Evolutionary conservation across 805 yeast species (phyloP), one percentile per base, ranked within the genome.

Genomic region (Nadsonia fulvescens): DNA sequence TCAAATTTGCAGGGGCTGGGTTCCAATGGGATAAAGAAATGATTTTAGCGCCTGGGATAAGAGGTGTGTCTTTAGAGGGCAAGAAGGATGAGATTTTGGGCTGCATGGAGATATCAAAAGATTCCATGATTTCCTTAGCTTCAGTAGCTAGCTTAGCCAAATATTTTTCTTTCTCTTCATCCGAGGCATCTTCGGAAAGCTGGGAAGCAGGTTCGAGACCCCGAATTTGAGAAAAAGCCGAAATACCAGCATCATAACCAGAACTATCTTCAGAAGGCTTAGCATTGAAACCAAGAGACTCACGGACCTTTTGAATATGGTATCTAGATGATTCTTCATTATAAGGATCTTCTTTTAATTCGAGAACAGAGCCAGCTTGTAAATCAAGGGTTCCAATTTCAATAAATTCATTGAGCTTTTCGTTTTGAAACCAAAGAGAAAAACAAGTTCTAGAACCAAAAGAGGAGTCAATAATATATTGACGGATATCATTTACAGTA

Each of bases 11-110:
- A 15, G 86, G 73, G 8, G 81, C 81, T 4, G 95, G 93, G 36
- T 77, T 72, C 89, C 93, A 86, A 28, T 67, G 65, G 8, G 93
- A 77, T 25, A 81, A 46, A 28, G 64, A 33, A 89, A 51, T 6
- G 86, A 75, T 28, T 61, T 58, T 10, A 66, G 54, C 7, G 49
- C 48, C n/a, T 56, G 44, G 10, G 25, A 17, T 11, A 25, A 21
- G 22, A 27, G 21, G 20, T 27, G 17, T 22, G 24, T 15, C 29
- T 14, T 29, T 33, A n/a, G 43, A 42, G 14, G 45, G 23, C 18
- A 8, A 20, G 22, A 15, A 20, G 31, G 27, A 15, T 18, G 8
- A 37, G 25, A 7, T 9, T 5, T 23, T 12, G 9, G 21, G 28
- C 18, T 14, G 32, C 23, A 12, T 25, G 18, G 22, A 30, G 16